Conservation (phyloP, 768 basidiomycete genomes). For the Cystofilobasidium ferigula region DNA sequence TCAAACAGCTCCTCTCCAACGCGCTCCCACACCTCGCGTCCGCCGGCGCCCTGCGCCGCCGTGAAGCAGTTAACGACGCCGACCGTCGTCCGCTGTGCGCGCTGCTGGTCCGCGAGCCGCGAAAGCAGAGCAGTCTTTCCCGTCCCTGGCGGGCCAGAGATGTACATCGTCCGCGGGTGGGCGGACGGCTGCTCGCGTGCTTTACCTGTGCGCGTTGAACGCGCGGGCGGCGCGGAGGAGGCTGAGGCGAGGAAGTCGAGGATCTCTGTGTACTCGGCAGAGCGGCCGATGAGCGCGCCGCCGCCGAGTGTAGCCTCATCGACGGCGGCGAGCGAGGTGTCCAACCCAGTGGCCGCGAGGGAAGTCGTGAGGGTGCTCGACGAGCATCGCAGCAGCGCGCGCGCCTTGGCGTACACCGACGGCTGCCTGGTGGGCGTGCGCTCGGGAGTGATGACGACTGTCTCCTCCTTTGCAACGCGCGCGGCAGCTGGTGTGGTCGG, state of each 20-base stretch:
- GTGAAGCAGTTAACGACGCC: constrained; percentile 38
- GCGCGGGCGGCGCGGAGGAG: not conserved
- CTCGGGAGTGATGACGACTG: no score
- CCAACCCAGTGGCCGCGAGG: not conserved
- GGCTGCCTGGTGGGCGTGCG: not conserved
- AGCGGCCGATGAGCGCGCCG: constrained; percentile 16
- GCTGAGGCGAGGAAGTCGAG: constrained; percentile 4
- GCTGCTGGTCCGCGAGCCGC: constrained; percentile 30
- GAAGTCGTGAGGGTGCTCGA: not conserved
- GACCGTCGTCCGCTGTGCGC: constrained; percentile 29
- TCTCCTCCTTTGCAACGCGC: no score
- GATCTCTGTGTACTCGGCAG: not conserved
- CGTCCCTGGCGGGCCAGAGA: constrained; percentile 24
- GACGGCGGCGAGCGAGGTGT: not conserved
- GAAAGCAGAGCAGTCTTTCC: constrained; percentile 37
- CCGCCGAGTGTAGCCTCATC: not conserved
- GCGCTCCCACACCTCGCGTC: constrained; percentile 33
- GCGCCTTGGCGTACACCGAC: not conserved
- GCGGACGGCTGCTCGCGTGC: no score
- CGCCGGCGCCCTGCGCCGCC: constrained; percentile 22
- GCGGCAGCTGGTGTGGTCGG: no score
- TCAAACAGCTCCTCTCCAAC: constrained; percentile 32
- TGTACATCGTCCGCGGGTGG: constrained; percentile 15
- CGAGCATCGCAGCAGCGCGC: constrained; percentile 1
- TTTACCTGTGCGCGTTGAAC: not conserved